These are phyloP conservation scores for Backusella sp. DNA, from an alignment of 192 early-diverging fungal species.

Conservation along the genomic window DNA sequence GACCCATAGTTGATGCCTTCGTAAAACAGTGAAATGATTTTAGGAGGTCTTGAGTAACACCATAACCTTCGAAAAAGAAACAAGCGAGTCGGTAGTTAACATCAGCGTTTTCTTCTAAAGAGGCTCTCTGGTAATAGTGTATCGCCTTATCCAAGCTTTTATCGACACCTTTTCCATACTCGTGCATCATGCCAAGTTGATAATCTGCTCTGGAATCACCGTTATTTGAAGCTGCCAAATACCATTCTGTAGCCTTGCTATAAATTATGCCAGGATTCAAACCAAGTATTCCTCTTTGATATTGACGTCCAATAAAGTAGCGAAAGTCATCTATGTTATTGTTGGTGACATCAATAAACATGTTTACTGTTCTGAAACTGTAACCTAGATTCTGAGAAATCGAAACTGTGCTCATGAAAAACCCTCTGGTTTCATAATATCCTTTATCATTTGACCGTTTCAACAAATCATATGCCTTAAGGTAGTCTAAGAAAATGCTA, in stretches of 20 bases:
- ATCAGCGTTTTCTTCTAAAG: not conserved
- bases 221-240: no score
- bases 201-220: no score
- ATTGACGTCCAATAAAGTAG: not conserved
- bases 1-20: not conserved
- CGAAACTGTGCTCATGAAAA: no score
- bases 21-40: not conserved
- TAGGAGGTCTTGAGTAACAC: not conserved
- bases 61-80: not conserved
- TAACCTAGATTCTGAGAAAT: not conserved
- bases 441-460: not conserved
- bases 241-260: no score
- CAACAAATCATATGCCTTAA: not conserved
- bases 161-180: not conserved
- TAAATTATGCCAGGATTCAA: no score
- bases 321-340: not conserved
- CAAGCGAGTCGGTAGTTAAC: not conserved
- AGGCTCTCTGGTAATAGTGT: not conserved
- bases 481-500: fast-evolving
- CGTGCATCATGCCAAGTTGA: not conserved
- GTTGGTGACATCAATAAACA: not conserved
- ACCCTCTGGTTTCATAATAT: not conserved
- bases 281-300: no score
- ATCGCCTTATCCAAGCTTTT: not conserved
- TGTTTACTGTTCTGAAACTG: not conserved